A percentile compares a stretch with the other conserved stretches of the same genome.
These are phyloP conservation scores for Theobroma grandiflorum DNA, from an alignment of 441 rosid species.

Conservation along the genomic window DNA sequence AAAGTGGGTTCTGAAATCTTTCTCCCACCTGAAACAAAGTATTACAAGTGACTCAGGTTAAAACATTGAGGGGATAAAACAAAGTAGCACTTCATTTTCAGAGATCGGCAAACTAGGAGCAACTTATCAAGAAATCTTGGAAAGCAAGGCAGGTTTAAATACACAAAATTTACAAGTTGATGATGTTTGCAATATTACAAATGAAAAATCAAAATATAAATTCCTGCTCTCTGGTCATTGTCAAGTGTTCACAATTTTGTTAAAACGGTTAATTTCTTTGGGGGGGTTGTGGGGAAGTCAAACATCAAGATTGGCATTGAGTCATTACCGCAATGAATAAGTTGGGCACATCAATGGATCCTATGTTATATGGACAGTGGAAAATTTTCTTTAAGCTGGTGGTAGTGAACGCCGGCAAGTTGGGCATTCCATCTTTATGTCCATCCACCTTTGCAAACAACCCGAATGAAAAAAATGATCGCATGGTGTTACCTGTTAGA, in stretches of 20 bases:
- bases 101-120: not conserved
- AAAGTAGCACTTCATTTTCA: not conserved
- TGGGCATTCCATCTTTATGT: constrained; percentile 99
- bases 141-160: not conserved
- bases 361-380: constrained; percentile 39
- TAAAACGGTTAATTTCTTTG: not conserved
- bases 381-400: constrained; percentile 61
- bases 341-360: constrained; percentile 37
- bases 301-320: constrained; percentile 15
- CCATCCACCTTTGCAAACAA: constrained; percentile 99
- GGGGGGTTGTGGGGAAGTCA: not conserved
- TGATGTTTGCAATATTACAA: not conserved
- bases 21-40: constrained; percentile 39
- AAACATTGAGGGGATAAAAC: not conserved
- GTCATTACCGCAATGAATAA: constrained; percentile 44
- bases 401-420: constrained; percentile 95
- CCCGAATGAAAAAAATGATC: constrained; percentile 96
- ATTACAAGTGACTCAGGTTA: not conserved
- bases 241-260: not conserved
- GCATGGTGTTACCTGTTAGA: constrained; percentile 88
- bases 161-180: not conserved
- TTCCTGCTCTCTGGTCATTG: not conserved
- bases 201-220: not conserved
- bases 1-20: constrained; percentile 26
- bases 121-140: not conserved